Evolutionary conservation across 495 filamentous ascomycete species (phyloP).

Genomic region (Xylaria sp.): DNA sequence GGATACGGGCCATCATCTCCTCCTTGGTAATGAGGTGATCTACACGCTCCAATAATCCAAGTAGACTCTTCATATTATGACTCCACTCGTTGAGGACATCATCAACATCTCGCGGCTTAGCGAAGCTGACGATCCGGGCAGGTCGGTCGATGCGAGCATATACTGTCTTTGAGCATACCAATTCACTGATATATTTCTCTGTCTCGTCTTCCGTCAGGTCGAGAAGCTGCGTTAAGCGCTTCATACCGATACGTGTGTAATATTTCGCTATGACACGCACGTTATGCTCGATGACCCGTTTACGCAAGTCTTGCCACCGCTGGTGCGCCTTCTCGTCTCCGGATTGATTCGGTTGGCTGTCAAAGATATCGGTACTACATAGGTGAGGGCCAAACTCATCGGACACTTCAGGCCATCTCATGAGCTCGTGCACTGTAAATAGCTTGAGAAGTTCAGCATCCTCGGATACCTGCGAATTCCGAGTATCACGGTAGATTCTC

Average conservation of each 20-base stretch:
- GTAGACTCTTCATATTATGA: conserved; percentile 95
- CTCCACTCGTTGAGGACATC: conserved; percentile 99
- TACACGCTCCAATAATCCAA: conserved; percentile 90
- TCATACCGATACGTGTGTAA: conserved; percentile 95
- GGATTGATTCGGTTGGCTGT: conserved; percentile 63
- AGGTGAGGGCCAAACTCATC: conserved; percentile 87
- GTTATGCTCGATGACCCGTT: conserved; percentile 98
- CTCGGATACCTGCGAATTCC: conserved; percentile 70
- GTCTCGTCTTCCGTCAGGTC: conserved; percentile 95
- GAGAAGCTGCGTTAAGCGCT: conserved; percentile 84
- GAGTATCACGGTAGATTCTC: conserved; percentile 77
- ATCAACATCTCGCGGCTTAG: conserved; percentile 92
- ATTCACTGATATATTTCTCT: conserved; percentile 93
- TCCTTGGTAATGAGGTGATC: conserved; percentile 99
- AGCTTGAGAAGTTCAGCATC: conserved; percentile 85
- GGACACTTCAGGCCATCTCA: conserved; percentile 95
- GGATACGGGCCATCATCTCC: conserved; percentile 99
- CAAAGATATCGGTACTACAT: conserved; percentile 91
- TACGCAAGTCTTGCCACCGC: conserved; percentile 92
- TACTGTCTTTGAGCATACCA: conserved; percentile 95
- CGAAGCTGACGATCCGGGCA: conserved; percentile 88
- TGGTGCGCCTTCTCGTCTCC: conserved; percentile 76
- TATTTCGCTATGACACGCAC: conserved; percentile 97
- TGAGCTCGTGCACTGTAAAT: conserved; percentile 94
- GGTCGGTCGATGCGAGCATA: conserved; percentile 98